Evolutionary conservation across 768 basidiomycete genomes (phyloP), one percentile per base, ranked within the genome.

Genomic region (Hygrocybe coccinea): DNA sequence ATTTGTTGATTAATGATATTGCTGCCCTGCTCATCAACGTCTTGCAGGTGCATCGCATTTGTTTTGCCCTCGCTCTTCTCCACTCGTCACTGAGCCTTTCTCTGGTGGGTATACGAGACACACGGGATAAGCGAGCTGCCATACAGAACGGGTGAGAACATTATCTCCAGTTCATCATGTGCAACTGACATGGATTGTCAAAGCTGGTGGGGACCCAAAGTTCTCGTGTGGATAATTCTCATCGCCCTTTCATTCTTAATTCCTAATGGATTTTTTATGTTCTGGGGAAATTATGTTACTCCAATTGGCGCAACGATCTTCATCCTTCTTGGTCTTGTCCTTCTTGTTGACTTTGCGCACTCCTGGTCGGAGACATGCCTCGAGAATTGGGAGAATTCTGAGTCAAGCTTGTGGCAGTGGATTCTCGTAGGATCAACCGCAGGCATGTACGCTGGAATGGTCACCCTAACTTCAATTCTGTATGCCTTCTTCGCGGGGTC

Each of bases 131-230:
- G 70, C 84, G 97, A 9, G 91, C 95, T 1, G 88, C 93, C 15
- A 84, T 99, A 55, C 97, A 99, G 76, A 99, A 99, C 70, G 97
- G 95, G 91, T 94, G 69, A 61, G 78, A 9, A 60, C 5, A 9
- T 12, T 39, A 22, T 60, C 12, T 48, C 46, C n/a, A 22, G 46
- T 46, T 19, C 17, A 33, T 14, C 6, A 54, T 29, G 36, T 50
- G 9, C 24, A 41, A 39, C 7, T 52, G 36, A 51, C 56, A 12
- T 35, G 29, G 24, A 15, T 34, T 36, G n/a, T 45, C 9, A 5
- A 61, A 95, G 94, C 25, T 99, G 94, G 94, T 99, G 97, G 97
- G 97, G 97, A 21, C 95, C 94, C 2, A 99, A 99, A 68, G 85
- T 91, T 50, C 78, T 97, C 8, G 75, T 89, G 8, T 99, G 95